Evolutionary conservation across 495 filamentous ascomycete species (phyloP).

Genomic region (Penicillium desertorum): DNA sequence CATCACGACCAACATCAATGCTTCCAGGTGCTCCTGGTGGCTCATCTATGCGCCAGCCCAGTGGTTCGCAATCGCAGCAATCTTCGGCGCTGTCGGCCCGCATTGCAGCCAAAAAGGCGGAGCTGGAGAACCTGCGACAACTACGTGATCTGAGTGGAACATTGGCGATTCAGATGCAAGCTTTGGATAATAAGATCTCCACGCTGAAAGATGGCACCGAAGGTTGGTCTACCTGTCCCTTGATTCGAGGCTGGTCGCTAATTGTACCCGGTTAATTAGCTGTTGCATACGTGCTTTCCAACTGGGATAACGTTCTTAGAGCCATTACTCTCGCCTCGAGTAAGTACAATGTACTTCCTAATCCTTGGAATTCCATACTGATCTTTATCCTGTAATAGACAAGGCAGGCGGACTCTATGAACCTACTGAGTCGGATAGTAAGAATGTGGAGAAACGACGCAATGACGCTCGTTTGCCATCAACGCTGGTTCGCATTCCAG

Average conservation of each 20-base stretch:
- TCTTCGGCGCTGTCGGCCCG: constrained; percentile 80
- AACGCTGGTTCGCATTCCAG: constrained; percentile 45
- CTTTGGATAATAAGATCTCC: constrained; percentile 78
- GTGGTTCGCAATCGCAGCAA: constrained; percentile 54
- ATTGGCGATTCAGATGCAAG: constrained; percentile 87
- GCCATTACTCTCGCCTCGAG: constrained; percentile 95
- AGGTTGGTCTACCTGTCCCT: constrained; percentile 50
- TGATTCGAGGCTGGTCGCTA: background rate
- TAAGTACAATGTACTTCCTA: constrained; percentile 47
- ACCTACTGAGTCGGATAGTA: constrained; percentile 8
- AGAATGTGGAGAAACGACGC: constrained; percentile 11
- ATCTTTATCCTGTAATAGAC: constrained; percentile 14
- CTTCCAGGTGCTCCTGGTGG: constrained; percentile 31
- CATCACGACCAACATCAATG: constrained; percentile 50
- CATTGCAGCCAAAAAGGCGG: constrained; percentile 90
- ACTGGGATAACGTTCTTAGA: constrained; percentile 93
- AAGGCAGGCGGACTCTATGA: constrained; percentile 28
- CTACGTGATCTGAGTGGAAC: constrained; percentile 84
- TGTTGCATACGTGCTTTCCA: constrained; percentile 86
- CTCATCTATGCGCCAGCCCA: constrained; percentile 38
- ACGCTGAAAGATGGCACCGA: constrained; percentile 92
- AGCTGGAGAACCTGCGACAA: constrained; percentile 85
- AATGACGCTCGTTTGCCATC: constrained; percentile 31
- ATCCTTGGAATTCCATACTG: constrained; percentile 3
- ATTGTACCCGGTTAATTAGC: constrained; percentile 49